Evolutionary conservation across 495 filamentous ascomycete species (phyloP).

Genomic region (Penicillium turbatum): DNA sequence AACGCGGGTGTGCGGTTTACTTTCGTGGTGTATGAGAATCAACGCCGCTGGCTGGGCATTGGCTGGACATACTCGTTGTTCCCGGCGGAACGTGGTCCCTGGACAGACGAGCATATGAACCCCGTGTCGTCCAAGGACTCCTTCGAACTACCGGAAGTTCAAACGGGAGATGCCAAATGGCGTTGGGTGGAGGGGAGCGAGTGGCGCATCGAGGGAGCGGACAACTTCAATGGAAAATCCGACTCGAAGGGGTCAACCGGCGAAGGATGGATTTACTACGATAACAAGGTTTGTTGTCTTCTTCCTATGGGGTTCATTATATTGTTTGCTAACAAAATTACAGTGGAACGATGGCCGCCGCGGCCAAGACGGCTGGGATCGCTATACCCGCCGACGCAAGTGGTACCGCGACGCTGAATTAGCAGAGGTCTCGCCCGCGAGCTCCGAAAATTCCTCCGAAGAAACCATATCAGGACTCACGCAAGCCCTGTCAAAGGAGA

Average conservation of each 20-base stretch:
- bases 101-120: conserved; percentile 96
- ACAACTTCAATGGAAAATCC: conserved; percentile 34
- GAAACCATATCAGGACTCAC: conserved; percentile 30
- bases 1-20: conserved; percentile 85
- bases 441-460: conserved; percentile 25
- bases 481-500: conserved; percentile 30
- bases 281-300: conserved; percentile 73
- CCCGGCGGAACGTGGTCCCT: conserved; percentile 79
- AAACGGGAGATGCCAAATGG: conserved; percentile 77
- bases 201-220: conserved; percentile 84
- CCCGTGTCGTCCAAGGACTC: conserved; percentile 68
- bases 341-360: conserved; percentile 91
- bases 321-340: not conserved
- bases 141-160: conserved; percentile 84
- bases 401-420: conserved; percentile 97
- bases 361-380: conserved; percentile 87
- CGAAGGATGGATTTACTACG: conserved; percentile 94
- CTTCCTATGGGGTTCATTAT: not conserved
- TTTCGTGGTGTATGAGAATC: conserved; percentile 94
- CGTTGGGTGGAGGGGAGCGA: conserved; percentile 79
- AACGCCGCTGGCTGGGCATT: conserved; percentile 89
- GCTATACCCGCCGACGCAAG: conserved; percentile 89
- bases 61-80: conserved; percentile 93
- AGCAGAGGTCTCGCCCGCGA: conserved; percentile 59
- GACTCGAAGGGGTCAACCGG: conserved; percentile 50